Evolutionary conservation across 257 asterid genomes (phyloP).

Genomic region (Primulina eburnea): DNA sequence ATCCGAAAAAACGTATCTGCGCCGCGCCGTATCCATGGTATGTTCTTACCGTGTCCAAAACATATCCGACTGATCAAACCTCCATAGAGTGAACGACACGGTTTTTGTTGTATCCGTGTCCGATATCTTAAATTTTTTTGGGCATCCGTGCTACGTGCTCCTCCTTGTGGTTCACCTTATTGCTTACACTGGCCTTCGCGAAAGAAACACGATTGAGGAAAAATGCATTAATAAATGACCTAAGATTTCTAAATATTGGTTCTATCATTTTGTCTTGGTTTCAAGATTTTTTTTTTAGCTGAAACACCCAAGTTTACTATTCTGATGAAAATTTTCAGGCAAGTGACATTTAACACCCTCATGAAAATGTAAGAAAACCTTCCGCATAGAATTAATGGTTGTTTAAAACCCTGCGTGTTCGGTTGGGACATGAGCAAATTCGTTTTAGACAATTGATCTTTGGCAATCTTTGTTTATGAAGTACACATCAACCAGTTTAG

Average conservation of each 20-base stretch:
- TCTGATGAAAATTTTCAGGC: not conserved
- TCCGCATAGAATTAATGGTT: no score
- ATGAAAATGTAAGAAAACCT: no score
- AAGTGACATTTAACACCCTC: no score
- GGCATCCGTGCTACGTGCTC: no score
- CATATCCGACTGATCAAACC: no score
- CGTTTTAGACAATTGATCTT: not conserved
- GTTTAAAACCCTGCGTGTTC: no score
- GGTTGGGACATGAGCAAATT: not conserved
- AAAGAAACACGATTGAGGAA: constrained; percentile 5
- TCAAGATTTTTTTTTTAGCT: not conserved
- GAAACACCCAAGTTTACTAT: not conserved
- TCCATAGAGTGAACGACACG: no score
- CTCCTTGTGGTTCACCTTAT: constrained; percentile 6
- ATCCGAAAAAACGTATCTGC: no score
- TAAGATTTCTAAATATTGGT: constrained; percentile 1
- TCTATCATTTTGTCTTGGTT: not conserved
- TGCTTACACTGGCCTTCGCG: not conserved
- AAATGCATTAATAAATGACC: not conserved
- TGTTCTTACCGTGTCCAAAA: no score
- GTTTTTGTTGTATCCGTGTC: no score
- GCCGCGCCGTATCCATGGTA: no score
- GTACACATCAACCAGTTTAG: not conserved
- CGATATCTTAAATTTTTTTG: no score
- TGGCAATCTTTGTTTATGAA: not conserved